A percentile compares a stretch with the other conserved stretches of the same genome.
Conservation (phyloP, 2,329 filamentous ascomycete genomes). For the Cordyceps militaris region DNA sequence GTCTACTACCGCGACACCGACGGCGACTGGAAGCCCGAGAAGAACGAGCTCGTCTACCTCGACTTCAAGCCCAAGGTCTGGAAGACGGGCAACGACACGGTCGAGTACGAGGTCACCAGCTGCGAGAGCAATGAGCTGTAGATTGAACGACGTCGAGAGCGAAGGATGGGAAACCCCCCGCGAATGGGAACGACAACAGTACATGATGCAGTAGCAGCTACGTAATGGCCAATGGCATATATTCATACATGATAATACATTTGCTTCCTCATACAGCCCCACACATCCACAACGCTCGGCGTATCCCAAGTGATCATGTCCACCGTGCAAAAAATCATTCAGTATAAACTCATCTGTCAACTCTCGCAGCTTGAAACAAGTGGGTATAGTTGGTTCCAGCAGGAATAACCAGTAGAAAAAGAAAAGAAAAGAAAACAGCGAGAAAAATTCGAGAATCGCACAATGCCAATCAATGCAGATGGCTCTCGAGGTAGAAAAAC, state of each 20-base stretch:
- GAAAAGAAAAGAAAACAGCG: not conserved
- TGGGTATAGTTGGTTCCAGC: constrained; percentile 10
- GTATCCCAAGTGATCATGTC: not conserved
- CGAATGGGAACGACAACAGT: not conserved
- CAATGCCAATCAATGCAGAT: not conserved
- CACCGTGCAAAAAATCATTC: not conserved
- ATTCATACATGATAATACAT: not conserved
- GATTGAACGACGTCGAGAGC: not conserved
- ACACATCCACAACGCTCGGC: not conserved
- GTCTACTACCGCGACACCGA: constrained; percentile 40
- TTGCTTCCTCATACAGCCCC: not conserved
- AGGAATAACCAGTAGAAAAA: not conserved
- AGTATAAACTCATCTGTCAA: not conserved
- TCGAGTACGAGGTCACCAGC: constrained; percentile 31
- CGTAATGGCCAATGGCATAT: not conserved
- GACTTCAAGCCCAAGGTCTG: constrained; percentile 41
- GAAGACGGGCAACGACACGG: constrained; percentile 36
- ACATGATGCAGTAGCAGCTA: not conserved
- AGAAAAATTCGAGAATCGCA: not conserved
- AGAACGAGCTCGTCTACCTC: constrained; percentile 37
- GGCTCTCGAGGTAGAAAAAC: not conserved
- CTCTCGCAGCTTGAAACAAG: constrained; percentile 3
- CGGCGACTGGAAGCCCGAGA: constrained; percentile 38
- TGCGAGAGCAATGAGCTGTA: constrained; percentile 11
- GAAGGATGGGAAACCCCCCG: too few relatives aligned